These are phyloP conservation scores for Hypoxylon sp. DNA, from an alignment of 2,329 filamentous ascomycete genomes.

Conservation along the genomic window DNA sequence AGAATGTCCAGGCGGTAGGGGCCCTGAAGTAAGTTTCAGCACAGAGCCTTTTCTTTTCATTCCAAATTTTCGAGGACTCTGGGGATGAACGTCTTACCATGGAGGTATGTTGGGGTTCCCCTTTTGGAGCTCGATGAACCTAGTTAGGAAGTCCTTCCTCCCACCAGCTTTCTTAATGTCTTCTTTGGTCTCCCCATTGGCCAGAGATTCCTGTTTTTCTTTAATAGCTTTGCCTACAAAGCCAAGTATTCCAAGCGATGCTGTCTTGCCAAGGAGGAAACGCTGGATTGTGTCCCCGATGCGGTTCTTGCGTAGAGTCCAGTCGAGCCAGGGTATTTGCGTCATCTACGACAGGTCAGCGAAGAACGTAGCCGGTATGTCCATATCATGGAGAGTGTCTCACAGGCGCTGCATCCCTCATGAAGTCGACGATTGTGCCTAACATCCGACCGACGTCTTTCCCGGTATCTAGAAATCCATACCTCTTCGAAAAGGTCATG, in stretches of 20 bases:
- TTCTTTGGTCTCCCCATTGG: neutral
- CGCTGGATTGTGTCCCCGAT: constrained; percentile 9
- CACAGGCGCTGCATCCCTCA: constrained; percentile 13
- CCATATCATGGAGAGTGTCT: neutral
- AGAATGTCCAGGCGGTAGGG: constrained; percentile 41
- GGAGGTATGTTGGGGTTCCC: neutral
- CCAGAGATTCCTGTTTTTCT: neutral
- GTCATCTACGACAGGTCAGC: constrained; percentile 7
- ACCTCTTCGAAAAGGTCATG: constrained; percentile 33
- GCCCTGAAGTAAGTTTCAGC: no score
- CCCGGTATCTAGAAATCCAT: constrained; percentile 30
- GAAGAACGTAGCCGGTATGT: neutral
- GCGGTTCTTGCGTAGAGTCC: constrained; percentile 14
- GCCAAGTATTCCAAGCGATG: constrained; percentile 10
- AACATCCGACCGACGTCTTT: constrained; percentile 22
- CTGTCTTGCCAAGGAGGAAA: constrained; percentile 6
- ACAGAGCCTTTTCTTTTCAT: no score
- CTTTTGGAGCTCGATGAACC: constrained; percentile 18
- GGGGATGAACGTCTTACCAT: neutral
- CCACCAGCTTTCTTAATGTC: neutral
- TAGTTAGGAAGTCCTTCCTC: constrained; percentile 9
- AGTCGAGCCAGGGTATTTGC: constrained; percentile 23
- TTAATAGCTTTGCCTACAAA: constrained; percentile 18
- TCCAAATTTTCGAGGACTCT: neutral
- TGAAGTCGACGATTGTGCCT: constrained; percentile 8